A percentile compares a stretch with the other conserved stretches of the same genome.
Conservation (phyloP, 306 rosid genomes). For the Ziziphus jujuba region DNA sequence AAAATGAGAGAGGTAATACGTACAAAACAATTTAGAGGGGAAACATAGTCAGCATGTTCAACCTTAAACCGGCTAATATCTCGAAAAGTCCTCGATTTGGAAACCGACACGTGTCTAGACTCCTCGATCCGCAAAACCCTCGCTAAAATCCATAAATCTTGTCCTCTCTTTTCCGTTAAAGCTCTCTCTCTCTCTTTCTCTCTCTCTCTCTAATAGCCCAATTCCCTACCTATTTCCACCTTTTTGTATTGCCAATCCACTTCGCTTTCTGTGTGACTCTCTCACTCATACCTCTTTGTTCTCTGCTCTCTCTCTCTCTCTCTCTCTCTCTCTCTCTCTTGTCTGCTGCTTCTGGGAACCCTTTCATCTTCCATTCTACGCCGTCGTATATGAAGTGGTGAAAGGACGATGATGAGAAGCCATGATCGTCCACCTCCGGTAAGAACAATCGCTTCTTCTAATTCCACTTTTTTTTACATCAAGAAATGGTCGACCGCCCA, state of each 20-base stretch:
- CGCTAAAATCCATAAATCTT: constrained; percentile 38
- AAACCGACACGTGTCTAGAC: constrained; percentile 58
- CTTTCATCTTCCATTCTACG: constrained; percentile 6
- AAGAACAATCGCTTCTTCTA: constrained; percentile 29
- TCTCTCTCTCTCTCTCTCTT: background rate
- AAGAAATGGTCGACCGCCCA: constrained; percentile 40
- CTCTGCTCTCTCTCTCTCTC: background rate
- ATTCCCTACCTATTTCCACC: constrained; percentile 3
- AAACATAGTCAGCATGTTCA: too few species aligned
- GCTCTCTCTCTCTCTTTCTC: constrained; percentile 9
- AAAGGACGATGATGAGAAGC: constrained; percentile 25
- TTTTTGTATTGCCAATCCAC: constrained; percentile 15
- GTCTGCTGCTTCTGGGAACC: background rate
- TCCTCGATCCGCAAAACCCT: constrained; percentile 48
- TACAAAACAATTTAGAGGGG: too few species aligned
- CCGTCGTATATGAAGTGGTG: constrained; percentile 8
- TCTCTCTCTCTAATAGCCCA: too few species aligned
- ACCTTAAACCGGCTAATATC: constrained; percentile 10
- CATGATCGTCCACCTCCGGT: constrained; percentile 33
- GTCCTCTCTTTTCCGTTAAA: background rate
- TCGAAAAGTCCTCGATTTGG: constrained; percentile 29
- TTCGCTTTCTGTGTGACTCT: constrained; percentile 25
- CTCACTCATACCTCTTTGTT: background rate
- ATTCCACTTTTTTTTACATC: constrained; percentile 23
- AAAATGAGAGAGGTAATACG: too few species aligned